These are phyloP conservation scores for Erodium texanum DNA, from an alignment of 441 rosid genomes.

Conservation along the genomic window DNA sequence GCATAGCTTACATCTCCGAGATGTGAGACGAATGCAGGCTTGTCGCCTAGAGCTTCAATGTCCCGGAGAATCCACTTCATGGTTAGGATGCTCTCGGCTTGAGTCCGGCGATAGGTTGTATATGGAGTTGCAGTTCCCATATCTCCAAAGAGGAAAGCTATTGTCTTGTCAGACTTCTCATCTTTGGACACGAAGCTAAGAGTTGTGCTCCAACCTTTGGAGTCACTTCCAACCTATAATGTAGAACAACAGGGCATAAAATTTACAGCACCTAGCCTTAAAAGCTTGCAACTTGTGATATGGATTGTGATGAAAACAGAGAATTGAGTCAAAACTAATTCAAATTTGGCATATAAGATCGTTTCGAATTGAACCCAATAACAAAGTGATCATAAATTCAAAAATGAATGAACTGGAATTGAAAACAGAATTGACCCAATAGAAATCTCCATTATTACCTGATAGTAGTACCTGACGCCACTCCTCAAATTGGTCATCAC, in stretches of 20 bases:
- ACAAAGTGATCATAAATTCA: background rate
- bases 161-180: conserved; percentile 35
- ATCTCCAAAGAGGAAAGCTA: conserved; percentile 80
- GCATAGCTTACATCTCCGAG: conserved; percentile 92
- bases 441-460: conserved; percentile 32
- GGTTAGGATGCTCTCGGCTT: conserved; percentile 70
- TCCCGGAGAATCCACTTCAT: conserved; percentile 79
- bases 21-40: conserved; percentile 61
- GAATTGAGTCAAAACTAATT: too few species aligned
- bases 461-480: conserved; percentile 56
- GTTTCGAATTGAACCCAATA: too few species aligned
- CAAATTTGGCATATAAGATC: too few species aligned
- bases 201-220: conserved; percentile 62
- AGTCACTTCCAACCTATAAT: conserved; percentile 63
- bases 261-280: too few species aligned
- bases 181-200: conserved; percentile 56
- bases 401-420: background rate
- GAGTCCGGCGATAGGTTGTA: conserved; percentile 50
- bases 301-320: too few species aligned
- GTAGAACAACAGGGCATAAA: too few species aligned
- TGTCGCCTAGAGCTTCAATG: conserved; percentile 53
- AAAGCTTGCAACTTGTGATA: too few species aligned
- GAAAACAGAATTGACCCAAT: background rate
- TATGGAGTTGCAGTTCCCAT: conserved; percentile 83
- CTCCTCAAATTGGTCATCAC: conserved; percentile 47